Conservation (phyloP, 2,329 filamentous ascomycete genomes). For the Davidsoniella eucalypti region DNA sequence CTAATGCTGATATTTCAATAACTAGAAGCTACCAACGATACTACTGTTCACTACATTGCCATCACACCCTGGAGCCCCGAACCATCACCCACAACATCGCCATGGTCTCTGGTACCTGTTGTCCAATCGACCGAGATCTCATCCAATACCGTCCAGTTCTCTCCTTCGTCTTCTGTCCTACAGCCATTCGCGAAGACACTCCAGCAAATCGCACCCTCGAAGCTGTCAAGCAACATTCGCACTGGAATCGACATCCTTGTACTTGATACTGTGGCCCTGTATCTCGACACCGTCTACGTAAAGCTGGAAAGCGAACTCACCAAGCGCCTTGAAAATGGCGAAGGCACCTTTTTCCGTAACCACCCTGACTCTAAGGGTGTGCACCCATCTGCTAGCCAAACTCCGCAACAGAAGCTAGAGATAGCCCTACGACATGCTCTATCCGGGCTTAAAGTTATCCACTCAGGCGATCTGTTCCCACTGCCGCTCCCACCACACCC, state of each 20-base stretch:
- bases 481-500: conserved; percentile 71
- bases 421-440: conserved; percentile 59
- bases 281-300: conserved; percentile 74
- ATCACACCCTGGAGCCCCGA: conserved; percentile 57
- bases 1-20: conserved; percentile 18
- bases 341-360: conserved; percentile 62
- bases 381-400: conserved; percentile 15
- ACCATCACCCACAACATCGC: conserved; percentile 39
- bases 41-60: conserved; percentile 45
- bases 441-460: conserved; percentile 56
- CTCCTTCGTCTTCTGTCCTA: conserved; percentile 52
- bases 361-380: conserved; percentile 24
- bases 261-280: conserved; percentile 62
- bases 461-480: conserved; percentile 62
- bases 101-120: conserved; percentile 78
- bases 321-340: conserved; percentile 63
- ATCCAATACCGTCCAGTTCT: conserved; percentile 65
- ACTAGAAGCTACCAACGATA: conserved; percentile 18
- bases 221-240: conserved; percentile 53
- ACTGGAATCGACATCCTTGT: conserved; percentile 71
- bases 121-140: conserved; percentile 46
- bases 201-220: conserved; percentile 58
- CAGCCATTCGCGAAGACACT: conserved; percentile 64
- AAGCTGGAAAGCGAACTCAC: conserved; percentile 68
- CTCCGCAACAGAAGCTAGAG: conserved; percentile 41